Evolutionary conservation across 768 basidiomycete species (phyloP).

Genomic region (Hortiboletus campestris): DNA sequence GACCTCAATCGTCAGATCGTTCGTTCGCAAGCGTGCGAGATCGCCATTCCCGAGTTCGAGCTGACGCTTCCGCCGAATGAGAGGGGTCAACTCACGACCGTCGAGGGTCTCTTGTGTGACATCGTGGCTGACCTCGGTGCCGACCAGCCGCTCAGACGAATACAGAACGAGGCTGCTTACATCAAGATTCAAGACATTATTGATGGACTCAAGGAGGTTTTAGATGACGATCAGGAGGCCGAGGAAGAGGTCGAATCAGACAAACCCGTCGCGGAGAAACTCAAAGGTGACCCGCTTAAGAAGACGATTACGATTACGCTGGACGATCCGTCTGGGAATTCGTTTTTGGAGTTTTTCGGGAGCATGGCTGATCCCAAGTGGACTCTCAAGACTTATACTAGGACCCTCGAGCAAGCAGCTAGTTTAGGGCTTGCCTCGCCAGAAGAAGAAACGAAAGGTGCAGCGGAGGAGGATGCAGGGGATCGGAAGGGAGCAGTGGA

Average conservation of each 20-base stretch:
- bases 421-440: slow-evolving; percentile 66
- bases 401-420: slow-evolving; percentile 80
- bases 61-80: slow-evolving; percentile 81
- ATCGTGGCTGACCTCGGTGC: slow-evolving; percentile 74
- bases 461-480: neutral
- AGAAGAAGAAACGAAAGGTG: slow-evolving; percentile 36
- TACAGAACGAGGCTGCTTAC: slow-evolving; percentile 72
- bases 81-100: slow-evolving; percentile 92
- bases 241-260: slow-evolving; percentile 25
- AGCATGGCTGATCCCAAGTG: slow-evolving; percentile 91
- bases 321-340: slow-evolving; percentile 94
- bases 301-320: slow-evolving; percentile 76
- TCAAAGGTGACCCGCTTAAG: slow-evolving; percentile 52
- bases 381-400: slow-evolving; percentile 79
- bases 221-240: slow-evolving; percentile 59
- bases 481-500: slow-evolving; percentile 9
- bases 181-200: slow-evolving; percentile 74
- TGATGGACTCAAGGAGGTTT: slow-evolving; percentile 57
- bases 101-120: slow-evolving; percentile 88
- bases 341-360: slow-evolving; percentile 89
- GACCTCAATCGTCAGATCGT: slow-evolving; percentile 95
- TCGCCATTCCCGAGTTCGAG: slow-evolving; percentile 83
- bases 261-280: slow-evolving; percentile 31
- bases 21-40: slow-evolving; percentile 78
- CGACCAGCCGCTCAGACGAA: slow-evolving; percentile 81